These are phyloP conservation scores for Flaveria floridana DNA, from an alignment of 140 eudicot species.

Conservation along the genomic window DNA sequence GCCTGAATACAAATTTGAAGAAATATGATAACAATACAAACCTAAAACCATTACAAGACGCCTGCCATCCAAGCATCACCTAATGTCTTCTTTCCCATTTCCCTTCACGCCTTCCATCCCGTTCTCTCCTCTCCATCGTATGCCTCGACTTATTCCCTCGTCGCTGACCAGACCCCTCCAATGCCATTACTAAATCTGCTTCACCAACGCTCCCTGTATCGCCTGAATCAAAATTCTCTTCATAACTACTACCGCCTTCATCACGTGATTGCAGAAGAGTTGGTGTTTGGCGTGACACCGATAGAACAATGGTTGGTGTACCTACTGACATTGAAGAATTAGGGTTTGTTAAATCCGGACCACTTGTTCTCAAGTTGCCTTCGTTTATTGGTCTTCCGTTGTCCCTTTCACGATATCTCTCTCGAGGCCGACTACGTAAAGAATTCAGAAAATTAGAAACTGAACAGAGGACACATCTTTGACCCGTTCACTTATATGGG, in stretches of 20 bases:
- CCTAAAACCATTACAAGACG: background rate
- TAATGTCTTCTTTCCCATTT: conserved; percentile 98
- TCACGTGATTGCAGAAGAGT: conserved; percentile 86
- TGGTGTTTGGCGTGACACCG: conserved; percentile 65
- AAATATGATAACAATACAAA: background rate
- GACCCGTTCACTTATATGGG: background rate
- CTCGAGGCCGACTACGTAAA: conserved; percentile 63
- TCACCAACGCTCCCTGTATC: conserved; percentile 95
- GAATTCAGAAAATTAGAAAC: conserved; percentile 8
- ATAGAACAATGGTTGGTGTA: conserved; percentile 52
- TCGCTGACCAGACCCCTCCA: conserved; percentile 71
- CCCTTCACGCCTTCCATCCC: conserved; percentile 90
- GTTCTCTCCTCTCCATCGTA: conserved; percentile 75
- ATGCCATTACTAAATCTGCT: conserved; percentile 58
- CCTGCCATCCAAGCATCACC: background rate
- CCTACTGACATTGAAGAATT: conserved; percentile 38
- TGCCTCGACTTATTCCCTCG: conserved; percentile 87
- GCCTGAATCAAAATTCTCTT: conserved; percentile 84
- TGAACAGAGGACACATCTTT: background rate
- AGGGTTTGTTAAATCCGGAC: conserved; percentile 47
- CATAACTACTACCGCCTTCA: conserved; percentile 80
- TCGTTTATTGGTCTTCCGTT: conserved; percentile 61
- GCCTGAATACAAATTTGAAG: background rate
- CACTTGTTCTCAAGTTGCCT: conserved; percentile 57
- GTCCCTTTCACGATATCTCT: conserved; percentile 84